Conservation (phyloP, 1,284 basidiomycete species). For the Rhizopogon parksii region DNA sequence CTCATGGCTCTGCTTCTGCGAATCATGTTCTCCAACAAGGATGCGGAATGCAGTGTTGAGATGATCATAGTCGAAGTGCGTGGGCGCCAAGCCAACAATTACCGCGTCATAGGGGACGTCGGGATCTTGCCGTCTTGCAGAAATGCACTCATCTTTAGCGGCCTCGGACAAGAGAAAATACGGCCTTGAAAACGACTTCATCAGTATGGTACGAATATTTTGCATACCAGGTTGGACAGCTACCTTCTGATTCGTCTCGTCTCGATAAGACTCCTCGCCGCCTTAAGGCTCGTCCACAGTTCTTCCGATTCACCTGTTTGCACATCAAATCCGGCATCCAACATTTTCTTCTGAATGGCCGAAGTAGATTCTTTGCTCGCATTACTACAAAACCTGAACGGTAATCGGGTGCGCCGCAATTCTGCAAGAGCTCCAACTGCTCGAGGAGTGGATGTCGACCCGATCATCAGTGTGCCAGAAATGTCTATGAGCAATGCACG, state of each 20-base stretch:
- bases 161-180: slow-evolving; percentile 54
- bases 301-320: slow-evolving; percentile 26
- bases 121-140: slow-evolving; percentile 8
- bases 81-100: slow-evolving; percentile 59
- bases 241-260: slow-evolving; percentile 38
- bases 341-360: slow-evolving; percentile 37
- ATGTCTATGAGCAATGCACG: slow-evolving; percentile 9
- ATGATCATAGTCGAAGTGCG: slow-evolving; percentile 44
- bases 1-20: slow-evolving; percentile 2
- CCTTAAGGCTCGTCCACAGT: slow-evolving; percentile 59
- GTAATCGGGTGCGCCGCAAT: slow-evolving; percentile 40
- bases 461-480: slow-evolving; percentile 63
- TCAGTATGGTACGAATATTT: too few species aligned
- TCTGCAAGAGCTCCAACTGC: slow-evolving; percentile 46
- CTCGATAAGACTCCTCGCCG: slow-evolving; percentile 43
- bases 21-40: slow-evolving; percentile 33
- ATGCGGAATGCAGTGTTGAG: slow-evolving; percentile 66
- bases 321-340: slow-evolving; percentile 46
- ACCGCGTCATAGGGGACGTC: slow-evolving; percentile 46
- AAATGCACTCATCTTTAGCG: slow-evolving; percentile 45
- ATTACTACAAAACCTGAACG: slow-evolving; percentile 61
- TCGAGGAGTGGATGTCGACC: slow-evolving; percentile 39
- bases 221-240: neutral
- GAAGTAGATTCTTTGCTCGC: slow-evolving; percentile 50
- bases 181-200: slow-evolving; percentile 35